phyloP scores from a whole-genome alignment of 1,284 basidiomycete species.

The Violaceomyces palustris region DNA sequence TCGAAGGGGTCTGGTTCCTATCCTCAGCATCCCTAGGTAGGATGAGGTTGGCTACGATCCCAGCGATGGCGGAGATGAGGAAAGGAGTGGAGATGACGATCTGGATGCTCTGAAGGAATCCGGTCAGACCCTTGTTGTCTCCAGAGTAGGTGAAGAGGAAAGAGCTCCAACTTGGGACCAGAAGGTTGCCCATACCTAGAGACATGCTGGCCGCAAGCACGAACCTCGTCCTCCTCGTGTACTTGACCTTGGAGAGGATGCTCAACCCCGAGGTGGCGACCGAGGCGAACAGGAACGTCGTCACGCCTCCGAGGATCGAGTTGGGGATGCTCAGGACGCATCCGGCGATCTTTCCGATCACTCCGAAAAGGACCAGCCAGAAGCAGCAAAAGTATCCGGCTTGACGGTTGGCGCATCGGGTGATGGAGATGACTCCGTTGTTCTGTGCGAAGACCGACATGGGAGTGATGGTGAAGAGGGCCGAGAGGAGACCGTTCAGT shows the following conservation, averaged over 20 bases:
- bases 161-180: slow-evolving; percentile 53
- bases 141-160: slow-evolving; percentile 55
- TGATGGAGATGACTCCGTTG: slow-evolving; percentile 59
- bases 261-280: slow-evolving; percentile 63
- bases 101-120: slow-evolving; percentile 71
- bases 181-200: slow-evolving; percentile 66
- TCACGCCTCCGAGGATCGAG: slow-evolving; percentile 68
- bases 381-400: slow-evolving; percentile 39
- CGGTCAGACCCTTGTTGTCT: slow-evolving; percentile 61
- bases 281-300: slow-evolving; percentile 52
- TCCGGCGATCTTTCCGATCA: slow-evolving; percentile 73
- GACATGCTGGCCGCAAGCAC: slow-evolving; percentile 60
- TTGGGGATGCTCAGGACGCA: slow-evolving; percentile 62
- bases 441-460: slow-evolving; percentile 77
- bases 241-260: slow-evolving; percentile 65
- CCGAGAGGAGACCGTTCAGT: slow-evolving; percentile 63
- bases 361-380: slow-evolving; percentile 45
- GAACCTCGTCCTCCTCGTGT: slow-evolving; percentile 71
- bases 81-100: slow-evolving; percentile 64
- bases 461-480: slow-evolving; percentile 73
- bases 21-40: slow-evolving; percentile 42
- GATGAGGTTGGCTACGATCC: slow-evolving; percentile 34
- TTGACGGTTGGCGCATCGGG: slow-evolving; percentile 41
- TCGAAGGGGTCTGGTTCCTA: background rate
- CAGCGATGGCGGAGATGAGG: slow-evolving; percentile 62